phyloP scores from a whole-genome alignment of 108 stramenopile genomes.

The Discostella stelligeroides region DNA sequence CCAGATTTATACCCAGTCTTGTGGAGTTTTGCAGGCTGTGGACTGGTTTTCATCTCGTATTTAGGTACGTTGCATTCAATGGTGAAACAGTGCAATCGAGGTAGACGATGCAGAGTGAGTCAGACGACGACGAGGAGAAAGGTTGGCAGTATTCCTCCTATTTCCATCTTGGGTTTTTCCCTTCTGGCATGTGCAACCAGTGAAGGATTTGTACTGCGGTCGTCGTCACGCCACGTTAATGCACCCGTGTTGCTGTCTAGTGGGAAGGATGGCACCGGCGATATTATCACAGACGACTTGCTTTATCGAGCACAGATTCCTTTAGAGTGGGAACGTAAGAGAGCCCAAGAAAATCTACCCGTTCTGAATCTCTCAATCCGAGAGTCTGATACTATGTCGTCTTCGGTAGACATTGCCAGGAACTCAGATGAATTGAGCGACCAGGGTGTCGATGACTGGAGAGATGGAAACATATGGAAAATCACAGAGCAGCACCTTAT shows the following conservation, averaged over 20 bases:
- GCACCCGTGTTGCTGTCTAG: neutral
- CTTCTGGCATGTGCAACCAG: slow-evolving; percentile 5
- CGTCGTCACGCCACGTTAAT: neutral
- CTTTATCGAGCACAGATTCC: slow-evolving; percentile 24
- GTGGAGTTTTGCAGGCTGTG: slow-evolving; percentile 79
- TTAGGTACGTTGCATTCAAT: slow-evolving; percentile 31
- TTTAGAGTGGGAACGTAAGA: slow-evolving; percentile 35
- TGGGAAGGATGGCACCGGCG: neutral
- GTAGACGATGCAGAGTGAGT: neutral
- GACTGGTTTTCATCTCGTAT: slow-evolving; percentile 54
- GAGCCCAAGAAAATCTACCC: slow-evolving; percentile 27
- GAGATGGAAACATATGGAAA: slow-evolving; percentile 28
- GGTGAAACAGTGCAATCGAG: neutral
- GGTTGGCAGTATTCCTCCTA: neutral
- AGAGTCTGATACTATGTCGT: slow-evolving; percentile 26
- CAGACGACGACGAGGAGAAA: neutral
- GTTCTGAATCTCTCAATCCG: slow-evolving; percentile 25
- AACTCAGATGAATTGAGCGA: neutral
- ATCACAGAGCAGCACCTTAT: slow-evolving; percentile 27
- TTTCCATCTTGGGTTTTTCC: neutral
- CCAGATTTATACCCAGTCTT: slow-evolving; percentile 82
- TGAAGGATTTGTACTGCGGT: neutral
- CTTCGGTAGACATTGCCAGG: neutral
- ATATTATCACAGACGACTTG: slow-evolving; percentile 18
- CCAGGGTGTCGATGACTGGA: slow-evolving; percentile 5